phyloP scores from a whole-genome alignment of 2,329 filamentous ascomycete genomes.

The Exophiala spinifera region DNA sequence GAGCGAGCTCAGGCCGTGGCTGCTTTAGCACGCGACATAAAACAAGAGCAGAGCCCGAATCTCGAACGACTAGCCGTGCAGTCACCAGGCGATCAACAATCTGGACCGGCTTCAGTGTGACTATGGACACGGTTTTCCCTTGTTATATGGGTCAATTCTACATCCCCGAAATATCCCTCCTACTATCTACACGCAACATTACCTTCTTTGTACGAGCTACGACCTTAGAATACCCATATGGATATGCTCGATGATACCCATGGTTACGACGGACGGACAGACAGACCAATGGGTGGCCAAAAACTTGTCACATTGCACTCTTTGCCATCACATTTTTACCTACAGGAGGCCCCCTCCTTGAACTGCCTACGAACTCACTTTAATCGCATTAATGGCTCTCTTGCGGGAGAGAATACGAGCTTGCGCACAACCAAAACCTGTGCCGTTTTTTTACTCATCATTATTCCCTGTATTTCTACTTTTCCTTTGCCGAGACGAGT shows the following conservation, averaged over 20 bases:
- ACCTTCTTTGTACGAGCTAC: slow-evolving; percentile 11
- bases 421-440: not conserved
- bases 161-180: no score
- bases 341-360: not conserved
- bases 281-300: slow-evolving; percentile 14
- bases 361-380: not conserved
- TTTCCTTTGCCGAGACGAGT: not conserved
- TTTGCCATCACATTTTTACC: not conserved
- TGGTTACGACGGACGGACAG: slow-evolving; percentile 15
- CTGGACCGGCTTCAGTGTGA: slow-evolving; percentile 10
- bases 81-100: slow-evolving; percentile 6
- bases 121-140: not conserved
- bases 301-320: slow-evolving; percentile 2
- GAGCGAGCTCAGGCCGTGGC: slow-evolving; percentile 19
- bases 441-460: not conserved
- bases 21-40: slow-evolving; percentile 13
- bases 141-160: no score
- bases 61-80: slow-evolving; percentile 4
- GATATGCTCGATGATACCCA: slow-evolving; percentile 19
- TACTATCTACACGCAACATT: no score
- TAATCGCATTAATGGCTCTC: slow-evolving; percentile 3
- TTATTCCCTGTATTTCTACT: not conserved
- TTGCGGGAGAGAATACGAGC: not conserved
- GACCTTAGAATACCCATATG: slow-evolving; percentile 20
- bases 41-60: slow-evolving; percentile 11